Base-by-base conservation (phyloP, 2,329 filamentous ascomycete genomes). In the Exophiala alcalophila region DNA sequence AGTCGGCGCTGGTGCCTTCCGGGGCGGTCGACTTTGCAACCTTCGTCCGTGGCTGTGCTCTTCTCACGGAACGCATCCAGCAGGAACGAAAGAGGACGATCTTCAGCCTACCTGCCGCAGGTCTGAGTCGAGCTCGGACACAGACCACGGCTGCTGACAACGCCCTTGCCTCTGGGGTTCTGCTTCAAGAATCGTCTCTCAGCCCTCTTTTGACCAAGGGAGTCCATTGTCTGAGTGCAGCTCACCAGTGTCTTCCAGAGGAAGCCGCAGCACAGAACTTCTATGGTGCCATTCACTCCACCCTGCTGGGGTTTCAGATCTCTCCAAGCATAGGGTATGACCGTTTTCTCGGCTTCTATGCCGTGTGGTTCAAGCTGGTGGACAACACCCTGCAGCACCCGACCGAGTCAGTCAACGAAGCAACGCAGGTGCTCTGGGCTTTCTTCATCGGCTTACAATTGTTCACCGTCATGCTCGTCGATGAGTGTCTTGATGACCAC, bases 381-480 rank as follows among this genome's bases (percentile, higher is more conserved):
- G 59, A 66, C 30, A 56, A 58, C 1, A 58, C 64, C 19, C 71
- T 72, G 35, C 57, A 63, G 20, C 55, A 59, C 1, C 68, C 72
- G 50, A 59, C 70, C 38, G 57, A 65, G 21, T 58, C 65, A 0
- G 53, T 54, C 16, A 70, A 72, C 34, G 52, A 49, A 29, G 48
- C 65, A 2, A 60, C 66, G 1, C 65, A 65, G 14, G 61, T 71
- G 3, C 53, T 73, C 4, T 59, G 72, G 8, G 59, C 64, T 4
- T 67, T 72, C 50, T 71, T 69, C 50, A 62, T 72, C 12, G 61
- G 66, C 1, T 52, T 71, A 0, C 66, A 72, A 29, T 56, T 67
- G 0, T 56, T 72, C 2, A 57, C 73, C 32, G 59, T 59, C 4
- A 65, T 66, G 0, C 63, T 70, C 19, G 29, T 46, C 10, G 36